Evolutionary conservation across 2,329 filamentous ascomycete species (phyloP).

Genomic region (Ophiosphaerella korrae): DNA sequence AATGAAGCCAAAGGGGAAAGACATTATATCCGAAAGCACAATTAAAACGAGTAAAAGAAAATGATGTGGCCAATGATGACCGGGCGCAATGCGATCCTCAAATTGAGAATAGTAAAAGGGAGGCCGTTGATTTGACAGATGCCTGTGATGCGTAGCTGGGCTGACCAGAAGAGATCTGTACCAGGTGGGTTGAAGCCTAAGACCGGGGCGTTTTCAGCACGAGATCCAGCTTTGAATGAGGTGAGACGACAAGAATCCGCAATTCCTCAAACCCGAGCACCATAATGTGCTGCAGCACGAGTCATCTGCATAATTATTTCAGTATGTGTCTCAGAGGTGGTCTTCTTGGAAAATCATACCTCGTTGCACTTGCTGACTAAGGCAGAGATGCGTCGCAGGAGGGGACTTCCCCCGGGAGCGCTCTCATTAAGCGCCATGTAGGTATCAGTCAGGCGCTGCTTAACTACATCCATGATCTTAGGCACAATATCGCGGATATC

Average conservation of each 20-base stretch:
- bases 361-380: constrained; percentile 46
- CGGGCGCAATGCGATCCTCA: neutral
- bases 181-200: constrained; percentile 1
- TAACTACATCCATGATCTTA: constrained; percentile 65
- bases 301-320: constrained; percentile 21
- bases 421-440: constrained; percentile 63
- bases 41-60: neutral
- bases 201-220: constrained; percentile 39
- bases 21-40: neutral
- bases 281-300: constrained; percentile 26
- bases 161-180: neutral
- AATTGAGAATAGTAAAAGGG: neutral
- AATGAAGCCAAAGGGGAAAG: constrained; percentile 5
- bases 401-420: constrained; percentile 54
- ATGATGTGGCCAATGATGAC: neutral
- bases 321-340: too few species aligned
- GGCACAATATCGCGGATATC: constrained; percentile 63
- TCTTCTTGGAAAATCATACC: too few species aligned
- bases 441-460: constrained; percentile 60
- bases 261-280: constrained; percentile 7
- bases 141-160: too few species aligned
- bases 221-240: constrained; percentile 9
- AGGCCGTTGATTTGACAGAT: neutral
- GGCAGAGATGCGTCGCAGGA: constrained; percentile 57
- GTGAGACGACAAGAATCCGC: neutral